Conservation (phyloP, 1,284 basidiomycete genomes). For the Agroathelia rolfsii region DNA sequence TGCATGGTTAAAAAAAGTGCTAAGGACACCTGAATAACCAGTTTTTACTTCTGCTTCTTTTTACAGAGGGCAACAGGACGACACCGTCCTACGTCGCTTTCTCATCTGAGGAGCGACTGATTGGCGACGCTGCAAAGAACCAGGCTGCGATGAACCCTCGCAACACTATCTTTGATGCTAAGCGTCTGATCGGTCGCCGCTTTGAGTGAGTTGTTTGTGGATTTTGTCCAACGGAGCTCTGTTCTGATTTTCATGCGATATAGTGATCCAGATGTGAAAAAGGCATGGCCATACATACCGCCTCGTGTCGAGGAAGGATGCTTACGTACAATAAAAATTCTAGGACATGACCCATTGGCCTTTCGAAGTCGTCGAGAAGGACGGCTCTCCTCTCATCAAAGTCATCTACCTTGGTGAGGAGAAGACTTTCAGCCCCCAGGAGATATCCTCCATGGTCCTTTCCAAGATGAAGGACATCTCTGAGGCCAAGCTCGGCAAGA, state of each 20-base stretch:
- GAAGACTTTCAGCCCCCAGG: slow-evolving; percentile 94
- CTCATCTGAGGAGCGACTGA: slow-evolving; percentile 94
- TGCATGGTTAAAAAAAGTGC: too few relatives aligned
- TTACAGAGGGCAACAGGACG: slow-evolving; percentile 92
- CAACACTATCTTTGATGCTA: slow-evolving; percentile 95
- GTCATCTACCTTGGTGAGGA: slow-evolving; percentile 90
- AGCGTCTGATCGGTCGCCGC: slow-evolving; percentile 94
- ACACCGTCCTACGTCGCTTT: slow-evolving; percentile 99
- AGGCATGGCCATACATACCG: too few relatives aligned
- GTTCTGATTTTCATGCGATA: slow-evolving; percentile 11
- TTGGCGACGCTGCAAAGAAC: slow-evolving; percentile 99
- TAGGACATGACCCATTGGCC: slow-evolving; percentile 90
- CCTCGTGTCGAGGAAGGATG: too few relatives aligned
- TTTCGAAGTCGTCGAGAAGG: slow-evolving; percentile 89
- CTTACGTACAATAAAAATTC: slow-evolving; percentile 10
- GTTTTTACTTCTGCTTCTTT: slow-evolving; percentile 7
- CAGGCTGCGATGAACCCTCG: slow-evolving; percentile 92
- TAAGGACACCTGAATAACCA: too few relatives aligned
- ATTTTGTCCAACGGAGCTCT: slow-evolving; percentile 11
- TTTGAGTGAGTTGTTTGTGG: slow-evolving; percentile 59
- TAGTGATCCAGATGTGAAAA: slow-evolving; percentile 81
- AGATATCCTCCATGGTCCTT: slow-evolving; percentile 98
- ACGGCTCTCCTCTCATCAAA: slow-evolving; percentile 92
- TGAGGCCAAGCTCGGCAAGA: slow-evolving; percentile 94
- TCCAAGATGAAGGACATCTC: slow-evolving; percentile 99